Conservation (phyloP, 768 basidiomycete species). For the Tubosaeta brunneosetosa region DNA sequence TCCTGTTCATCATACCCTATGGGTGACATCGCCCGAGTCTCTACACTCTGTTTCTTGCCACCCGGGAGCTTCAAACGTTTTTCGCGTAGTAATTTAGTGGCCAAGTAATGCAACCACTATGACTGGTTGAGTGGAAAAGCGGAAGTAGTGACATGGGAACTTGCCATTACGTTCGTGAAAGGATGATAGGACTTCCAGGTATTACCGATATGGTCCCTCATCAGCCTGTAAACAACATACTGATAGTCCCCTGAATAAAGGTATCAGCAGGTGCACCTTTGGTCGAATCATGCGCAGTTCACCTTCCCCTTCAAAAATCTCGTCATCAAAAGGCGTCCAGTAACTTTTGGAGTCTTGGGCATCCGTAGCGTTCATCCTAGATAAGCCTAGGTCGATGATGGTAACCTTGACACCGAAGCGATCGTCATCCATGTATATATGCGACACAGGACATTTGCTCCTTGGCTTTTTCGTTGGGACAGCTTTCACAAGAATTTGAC, state of each 20-base stretch:
- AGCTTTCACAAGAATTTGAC: slow-evolving; percentile 84
- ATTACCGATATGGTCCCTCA: slow-evolving; percentile 57
- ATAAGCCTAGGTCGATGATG: slow-evolving; percentile 91
- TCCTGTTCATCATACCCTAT: slow-evolving; percentile 56
- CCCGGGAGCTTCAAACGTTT: slow-evolving; percentile 63
- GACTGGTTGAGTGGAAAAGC: slow-evolving; percentile 7
- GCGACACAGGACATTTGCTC: slow-evolving; percentile 31
- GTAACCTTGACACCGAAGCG: slow-evolving; percentile 71
- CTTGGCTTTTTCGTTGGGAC: slow-evolving; percentile 33
- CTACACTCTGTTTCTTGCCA: slow-evolving; percentile 35
- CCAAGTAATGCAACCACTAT: slow-evolving; percentile 91
- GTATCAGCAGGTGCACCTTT: slow-evolving; percentile 8
- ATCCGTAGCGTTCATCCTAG: slow-evolving; percentile 68
- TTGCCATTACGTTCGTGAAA: slow-evolving; percentile 86
- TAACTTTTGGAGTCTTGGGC: slow-evolving; percentile 43
- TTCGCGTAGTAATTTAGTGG: slow-evolving; percentile 61
- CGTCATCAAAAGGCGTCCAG: slow-evolving; percentile 83
- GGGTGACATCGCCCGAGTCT: slow-evolving; percentile 9
- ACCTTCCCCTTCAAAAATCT: slow-evolving; percentile 92
- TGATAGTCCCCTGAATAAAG: slow-evolving; percentile 72
- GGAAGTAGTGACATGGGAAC: slow-evolving; percentile 14
- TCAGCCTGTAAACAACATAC: slow-evolving; percentile 91
- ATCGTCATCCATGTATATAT: slow-evolving; percentile 59
- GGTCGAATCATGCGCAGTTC: slow-evolving; percentile 8
- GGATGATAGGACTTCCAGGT: slow-evolving; percentile 78